A percentile compares a stretch with the other conserved stretches of the same genome.
Conservation (phyloP, 768 basidiomycete species). For the Phylloporus sp. region DNA sequence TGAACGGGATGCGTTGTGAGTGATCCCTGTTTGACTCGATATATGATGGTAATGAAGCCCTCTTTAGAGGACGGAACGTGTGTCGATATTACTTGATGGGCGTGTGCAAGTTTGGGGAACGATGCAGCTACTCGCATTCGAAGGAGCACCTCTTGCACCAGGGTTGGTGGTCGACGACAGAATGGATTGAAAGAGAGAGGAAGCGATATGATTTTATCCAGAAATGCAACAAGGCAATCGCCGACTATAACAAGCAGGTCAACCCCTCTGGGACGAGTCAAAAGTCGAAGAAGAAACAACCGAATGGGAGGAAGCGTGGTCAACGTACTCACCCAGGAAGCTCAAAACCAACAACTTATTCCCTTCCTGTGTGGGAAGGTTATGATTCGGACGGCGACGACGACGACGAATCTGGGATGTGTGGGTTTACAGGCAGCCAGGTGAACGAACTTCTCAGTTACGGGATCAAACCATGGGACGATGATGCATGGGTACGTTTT, state of each 20-base stretch:
- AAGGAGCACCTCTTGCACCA: constrained; percentile 38
- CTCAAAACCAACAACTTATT: not conserved
- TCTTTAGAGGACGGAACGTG: constrained; percentile 49
- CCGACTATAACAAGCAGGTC: not conserved
- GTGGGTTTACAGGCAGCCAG: constrained; percentile 31
- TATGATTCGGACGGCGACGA: not conserved
- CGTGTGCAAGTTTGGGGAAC: constrained; percentile 36
- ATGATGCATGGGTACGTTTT: constrained; percentile 37
- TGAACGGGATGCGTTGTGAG: constrained; percentile 52
- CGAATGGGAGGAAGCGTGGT: constrained; percentile 1
- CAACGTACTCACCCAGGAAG: not conserved
- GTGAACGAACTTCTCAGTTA: constrained; percentile 34
- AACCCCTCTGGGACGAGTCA: not conserved
- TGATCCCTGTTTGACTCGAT: not conserved
- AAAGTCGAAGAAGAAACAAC: constrained; percentile 1
- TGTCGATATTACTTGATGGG: constrained; percentile 41
- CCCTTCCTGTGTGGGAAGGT: not conserved
- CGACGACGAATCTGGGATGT: constrained; percentile 1
- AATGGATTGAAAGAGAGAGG: constrained; percentile 5
- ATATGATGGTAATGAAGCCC: not conserved
- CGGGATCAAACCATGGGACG: constrained; percentile 46
- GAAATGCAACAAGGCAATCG: not conserved
- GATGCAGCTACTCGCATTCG: constrained; percentile 49
- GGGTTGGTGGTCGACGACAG: constrained; percentile 44
- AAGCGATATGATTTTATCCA: not conserved